Conservation (phyloP, 352 stramenopile species). For the Nothophytophthora sp. region DNA sequence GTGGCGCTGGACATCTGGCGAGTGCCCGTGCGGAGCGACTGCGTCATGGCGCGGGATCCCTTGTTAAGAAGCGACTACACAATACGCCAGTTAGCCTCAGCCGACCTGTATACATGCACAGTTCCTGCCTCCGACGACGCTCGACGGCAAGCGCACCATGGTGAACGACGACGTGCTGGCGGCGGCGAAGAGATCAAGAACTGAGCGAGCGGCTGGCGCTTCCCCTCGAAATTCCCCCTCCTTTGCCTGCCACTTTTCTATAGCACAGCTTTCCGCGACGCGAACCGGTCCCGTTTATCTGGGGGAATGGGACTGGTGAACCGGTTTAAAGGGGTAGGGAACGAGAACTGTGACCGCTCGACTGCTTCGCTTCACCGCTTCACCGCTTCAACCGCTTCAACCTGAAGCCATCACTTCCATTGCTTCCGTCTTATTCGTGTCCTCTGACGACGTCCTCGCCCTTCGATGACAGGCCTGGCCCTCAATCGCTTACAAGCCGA, state of each 20-base stretch:
- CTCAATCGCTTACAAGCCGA: constrained; percentile 38
- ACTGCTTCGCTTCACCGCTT: too few relatives aligned
- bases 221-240: too few relatives aligned
- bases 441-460: too few relatives aligned
- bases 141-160: constrained; percentile 5
- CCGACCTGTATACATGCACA: not conserved
- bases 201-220: not conserved
- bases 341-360: too few relatives aligned
- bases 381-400: too few relatives aligned
- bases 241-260: not conserved
- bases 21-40: constrained; percentile 54
- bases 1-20: constrained; percentile 83
- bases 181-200: constrained; percentile 5
- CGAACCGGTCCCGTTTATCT: not conserved
- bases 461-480: too few relatives aligned
- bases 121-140: not conserved
- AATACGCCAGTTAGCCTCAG: not conserved
- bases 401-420: too few relatives aligned
- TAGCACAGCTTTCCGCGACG: too few relatives aligned
- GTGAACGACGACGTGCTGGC: constrained; percentile 4
- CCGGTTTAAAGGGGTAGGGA: too few relatives aligned
- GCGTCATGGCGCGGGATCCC: constrained; percentile 46
- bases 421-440: too few relatives aligned
- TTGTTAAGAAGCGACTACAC: constrained; percentile 67
- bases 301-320: not conserved